phyloP scores from a whole-genome alignment of 2,329 filamentous ascomycete genomes.

The Pleoardoris graminearum region DNA sequence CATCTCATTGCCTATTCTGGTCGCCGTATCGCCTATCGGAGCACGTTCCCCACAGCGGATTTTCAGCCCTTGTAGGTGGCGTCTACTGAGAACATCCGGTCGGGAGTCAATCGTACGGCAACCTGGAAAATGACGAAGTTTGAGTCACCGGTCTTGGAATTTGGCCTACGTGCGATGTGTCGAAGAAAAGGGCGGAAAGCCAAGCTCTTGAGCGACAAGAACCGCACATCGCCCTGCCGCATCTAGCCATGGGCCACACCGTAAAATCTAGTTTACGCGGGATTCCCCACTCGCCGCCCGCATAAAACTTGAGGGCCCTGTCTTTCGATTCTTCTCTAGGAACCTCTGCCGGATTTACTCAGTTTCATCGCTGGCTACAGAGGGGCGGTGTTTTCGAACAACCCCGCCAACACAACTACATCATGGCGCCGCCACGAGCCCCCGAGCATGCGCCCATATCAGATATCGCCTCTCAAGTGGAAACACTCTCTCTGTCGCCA shows the following conservation, averaged over 20 bases:
- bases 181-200: slow-evolving; percentile 26
- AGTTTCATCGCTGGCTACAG: background rate
- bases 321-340: background rate
- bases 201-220: slow-evolving; percentile 14
- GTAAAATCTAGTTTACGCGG: slow-evolving; percentile 12
- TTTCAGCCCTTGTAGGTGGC: background rate
- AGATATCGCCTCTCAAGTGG: slow-evolving; percentile 37
- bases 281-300: slow-evolving; percentile 13
- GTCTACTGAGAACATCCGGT: background rate
- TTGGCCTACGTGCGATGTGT: background rate
- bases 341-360: background rate
- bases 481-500: slow-evolving; percentile 32
- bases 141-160: slow-evolving; percentile 3
- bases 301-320: slow-evolving; percentile 3
- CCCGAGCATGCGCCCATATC: slow-evolving; percentile 16
- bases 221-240: slow-evolving; percentile 21
- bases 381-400: background rate
- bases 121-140: background rate
- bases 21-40: background rate
- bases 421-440: slow-evolving; percentile 24
- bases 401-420: background rate
- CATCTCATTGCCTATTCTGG: background rate
- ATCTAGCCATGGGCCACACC: slow-evolving; percentile 16
- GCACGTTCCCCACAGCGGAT: background rate
- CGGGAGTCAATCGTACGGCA: background rate